phyloP scores from a whole-genome alignment of 148 eudicot species.

The Simmondsia chinensis region DNA sequence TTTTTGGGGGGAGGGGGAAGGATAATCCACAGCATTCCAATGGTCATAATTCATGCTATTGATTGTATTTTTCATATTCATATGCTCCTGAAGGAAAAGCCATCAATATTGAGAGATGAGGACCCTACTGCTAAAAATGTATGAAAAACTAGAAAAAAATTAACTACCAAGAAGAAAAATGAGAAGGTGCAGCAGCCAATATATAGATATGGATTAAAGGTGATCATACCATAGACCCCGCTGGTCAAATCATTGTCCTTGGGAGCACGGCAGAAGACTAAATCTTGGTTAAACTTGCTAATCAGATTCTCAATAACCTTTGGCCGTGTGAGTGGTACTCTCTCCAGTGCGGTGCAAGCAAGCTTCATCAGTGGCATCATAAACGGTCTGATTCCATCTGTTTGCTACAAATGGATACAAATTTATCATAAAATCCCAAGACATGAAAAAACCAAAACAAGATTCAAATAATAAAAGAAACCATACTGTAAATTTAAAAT shows the following conservation, averaged over 20 bases:
- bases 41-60: no score
- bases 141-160: neutral
- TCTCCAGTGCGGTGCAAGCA: slow-evolving; percentile 87
- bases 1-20: no score
- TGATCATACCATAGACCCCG: slow-evolving; percentile 56
- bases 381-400: slow-evolving; percentile 93
- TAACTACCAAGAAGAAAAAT: no score
- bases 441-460: no score
- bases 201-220: neutral
- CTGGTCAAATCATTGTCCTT: slow-evolving; percentile 53
- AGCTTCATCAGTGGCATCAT: slow-evolving; percentile 94
- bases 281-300: slow-evolving; percentile 76
- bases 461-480: no score
- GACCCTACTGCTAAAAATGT: neutral
- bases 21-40: no score
- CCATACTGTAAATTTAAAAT: no score
- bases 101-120: no score
- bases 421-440: slow-evolving; percentile 2
- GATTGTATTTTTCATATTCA: no score
- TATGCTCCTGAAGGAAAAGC: no score
- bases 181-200: neutral
- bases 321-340: slow-evolving; percentile 74
- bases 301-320: slow-evolving; percentile 66
- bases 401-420: slow-evolving; percentile 37
- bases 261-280: slow-evolving; percentile 89